phyloP scores from a whole-genome alignment of 805 yeast genomes.

The Wickerhamomyces chaumierensis region DNA sequence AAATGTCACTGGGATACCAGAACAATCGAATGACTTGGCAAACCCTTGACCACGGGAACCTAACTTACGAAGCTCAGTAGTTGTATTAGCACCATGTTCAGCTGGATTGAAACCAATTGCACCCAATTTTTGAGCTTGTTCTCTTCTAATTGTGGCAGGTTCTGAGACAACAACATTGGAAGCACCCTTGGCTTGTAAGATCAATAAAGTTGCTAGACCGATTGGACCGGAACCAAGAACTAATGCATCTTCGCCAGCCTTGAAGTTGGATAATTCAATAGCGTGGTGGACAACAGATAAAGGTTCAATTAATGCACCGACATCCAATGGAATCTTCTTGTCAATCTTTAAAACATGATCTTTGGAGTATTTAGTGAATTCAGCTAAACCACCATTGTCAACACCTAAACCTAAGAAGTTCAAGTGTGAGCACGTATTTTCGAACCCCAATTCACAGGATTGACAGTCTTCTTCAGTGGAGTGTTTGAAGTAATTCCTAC shows the following conservation, averaged over 20 bases:
- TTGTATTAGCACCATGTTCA: conserved; percentile 20
- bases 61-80: conserved; percentile 22
- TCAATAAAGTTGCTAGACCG: conserved; percentile 48
- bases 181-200: conserved; percentile 36
- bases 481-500: conserved; percentile 18
- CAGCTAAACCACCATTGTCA: conserved; percentile 36
- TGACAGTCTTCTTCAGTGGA: conserved; percentile 23
- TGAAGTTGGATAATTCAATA: conserved; percentile 30
- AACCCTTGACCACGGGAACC: conserved; percentile 34
- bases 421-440: conserved; percentile 33
- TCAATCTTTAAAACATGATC: conserved; percentile 29
- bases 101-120: conserved; percentile 34
- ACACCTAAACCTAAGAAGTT: conserved; percentile 40
- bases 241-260: conserved; percentile 33
- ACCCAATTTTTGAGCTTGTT: conserved; percentile 39
- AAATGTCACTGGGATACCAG: conserved; percentile 38
- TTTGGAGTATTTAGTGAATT: conserved; percentile 28
- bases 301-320: conserved; percentile 49
- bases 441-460: conserved; percentile 31
- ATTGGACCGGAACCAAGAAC: conserved; percentile 56
- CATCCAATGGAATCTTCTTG: conserved; percentile 32
- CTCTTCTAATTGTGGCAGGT: conserved; percentile 51
- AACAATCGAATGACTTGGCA: conserved; percentile 41
- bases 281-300: conserved; percentile 53
- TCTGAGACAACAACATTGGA: conserved; percentile 46